These are phyloP conservation scores for Kazachstania sp. DNA, from an alignment of 1,139 yeast species.

Conservation along the genomic window DNA sequence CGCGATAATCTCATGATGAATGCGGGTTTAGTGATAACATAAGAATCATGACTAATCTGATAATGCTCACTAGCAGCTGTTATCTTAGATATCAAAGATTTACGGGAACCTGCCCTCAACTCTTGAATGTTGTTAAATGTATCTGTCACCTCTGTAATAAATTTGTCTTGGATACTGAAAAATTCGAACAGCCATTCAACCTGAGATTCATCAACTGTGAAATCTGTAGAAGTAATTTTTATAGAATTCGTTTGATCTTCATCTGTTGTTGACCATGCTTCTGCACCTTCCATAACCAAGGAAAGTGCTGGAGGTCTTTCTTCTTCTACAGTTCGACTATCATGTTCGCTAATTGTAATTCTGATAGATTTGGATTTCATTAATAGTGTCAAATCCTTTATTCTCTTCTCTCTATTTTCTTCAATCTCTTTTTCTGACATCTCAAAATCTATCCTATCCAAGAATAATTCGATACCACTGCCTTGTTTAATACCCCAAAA, in stretches of 20 bases:
- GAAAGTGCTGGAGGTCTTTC: slow-evolving; percentile 18
- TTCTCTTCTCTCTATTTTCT: slow-evolving; percentile 11
- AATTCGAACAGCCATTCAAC: slow-evolving; percentile 36
- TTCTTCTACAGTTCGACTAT: slow-evolving; percentile 6
- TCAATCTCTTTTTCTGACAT: slow-evolving; percentile 16
- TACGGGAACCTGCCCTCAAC: slow-evolving; percentile 11
- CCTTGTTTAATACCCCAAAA: slow-evolving; percentile 16
- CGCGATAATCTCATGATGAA: slow-evolving; percentile 62
- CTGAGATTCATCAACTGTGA: slow-evolving; percentile 34
- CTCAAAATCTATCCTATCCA: slow-evolving; percentile 35
- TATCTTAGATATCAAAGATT: slow-evolving; percentile 34
- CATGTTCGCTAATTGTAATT: slow-evolving; percentile 14
- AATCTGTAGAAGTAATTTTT: slow-evolving; percentile 31
- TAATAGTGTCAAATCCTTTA: slow-evolving; percentile 14
- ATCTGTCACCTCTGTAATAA: slow-evolving; percentile 23
- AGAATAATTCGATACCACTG: slow-evolving; percentile 25
- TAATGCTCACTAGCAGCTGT: slow-evolving; percentile 54
- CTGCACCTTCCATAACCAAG: slow-evolving; percentile 28
- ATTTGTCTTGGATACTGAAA: slow-evolving; percentile 17
- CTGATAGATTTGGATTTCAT: slow-evolving; percentile 17
- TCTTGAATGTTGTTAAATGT: slow-evolving; percentile 13
- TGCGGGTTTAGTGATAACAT: slow-evolving; percentile 84
- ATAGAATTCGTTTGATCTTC: slow-evolving; percentile 32
- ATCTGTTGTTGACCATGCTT: slow-evolving; percentile 37
- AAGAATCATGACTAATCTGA: slow-evolving; percentile 72